Conservation (phyloP, 805 yeast species). For the Metschnikowia chrysomelidarum region DNA sequence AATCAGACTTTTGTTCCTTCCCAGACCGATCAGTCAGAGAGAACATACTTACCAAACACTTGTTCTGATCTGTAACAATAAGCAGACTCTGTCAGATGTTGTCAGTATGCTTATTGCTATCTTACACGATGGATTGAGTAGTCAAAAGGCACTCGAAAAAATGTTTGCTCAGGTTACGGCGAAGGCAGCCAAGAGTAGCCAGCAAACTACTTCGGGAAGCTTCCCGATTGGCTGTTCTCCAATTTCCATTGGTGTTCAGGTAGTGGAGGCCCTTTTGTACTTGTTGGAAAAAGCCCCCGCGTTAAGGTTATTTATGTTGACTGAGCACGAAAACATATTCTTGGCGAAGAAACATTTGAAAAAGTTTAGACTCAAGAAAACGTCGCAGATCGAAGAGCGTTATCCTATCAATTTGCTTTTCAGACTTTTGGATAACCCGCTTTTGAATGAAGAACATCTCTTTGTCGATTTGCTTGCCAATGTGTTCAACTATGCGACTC, state of each 20-base stretch:
- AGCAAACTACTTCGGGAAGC: slow-evolving; percentile 7
- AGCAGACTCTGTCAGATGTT: slow-evolving; percentile 75
- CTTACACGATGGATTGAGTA: slow-evolving; percentile 70
- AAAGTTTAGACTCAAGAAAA: slow-evolving; percentile 34
- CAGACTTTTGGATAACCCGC: slow-evolving; percentile 55
- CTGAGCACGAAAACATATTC: slow-evolving; percentile 63
- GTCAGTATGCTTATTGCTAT: slow-evolving; percentile 65
- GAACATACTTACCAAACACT: slow-evolving; percentile 65
- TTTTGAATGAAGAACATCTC: slow-evolving; percentile 69
- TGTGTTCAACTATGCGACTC: slow-evolving; percentile 72
- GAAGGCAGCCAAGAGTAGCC: slow-evolving; percentile 34
- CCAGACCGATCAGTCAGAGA: slow-evolving; percentile 61
- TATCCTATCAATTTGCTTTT: slow-evolving; percentile 75
- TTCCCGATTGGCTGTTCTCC: slow-evolving; percentile 65
- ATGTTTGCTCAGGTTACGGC: slow-evolving; percentile 56
- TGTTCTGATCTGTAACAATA: slow-evolving; percentile 66
- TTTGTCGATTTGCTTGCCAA: slow-evolving; percentile 76
- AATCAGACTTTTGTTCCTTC: slow-evolving; percentile 67
- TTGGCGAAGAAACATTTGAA: slow-evolving; percentile 31
- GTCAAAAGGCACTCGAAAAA: slow-evolving; percentile 58
- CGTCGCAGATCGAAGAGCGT: slow-evolving; percentile 35
- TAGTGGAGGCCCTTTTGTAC: slow-evolving; percentile 70
- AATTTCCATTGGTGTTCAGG: slow-evolving; percentile 69
- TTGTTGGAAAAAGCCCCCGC: slow-evolving; percentile 66
- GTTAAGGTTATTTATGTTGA: slow-evolving; percentile 69